Evolutionary conservation across 345 rosid species (phyloP).

Genomic region (Sonneratia alba): DNA sequence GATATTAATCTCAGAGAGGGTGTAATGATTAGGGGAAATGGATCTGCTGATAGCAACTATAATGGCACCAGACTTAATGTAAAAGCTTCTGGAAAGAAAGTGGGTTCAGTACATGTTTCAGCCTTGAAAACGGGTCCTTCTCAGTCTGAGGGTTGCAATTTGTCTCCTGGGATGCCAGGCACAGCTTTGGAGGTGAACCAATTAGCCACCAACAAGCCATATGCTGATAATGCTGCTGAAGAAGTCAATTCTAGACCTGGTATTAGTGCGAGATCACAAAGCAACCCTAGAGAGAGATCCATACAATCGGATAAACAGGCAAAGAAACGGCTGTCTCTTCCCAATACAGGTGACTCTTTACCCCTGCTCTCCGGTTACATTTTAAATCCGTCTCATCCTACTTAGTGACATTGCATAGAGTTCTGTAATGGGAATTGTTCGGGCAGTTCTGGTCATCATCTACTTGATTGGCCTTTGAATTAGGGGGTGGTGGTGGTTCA

Average conservation of each 20-base stretch:
- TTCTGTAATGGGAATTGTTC: no score
- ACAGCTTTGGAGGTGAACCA: constrained; percentile 36
- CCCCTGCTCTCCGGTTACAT: neutral
- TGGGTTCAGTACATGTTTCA: constrained; percentile 26
- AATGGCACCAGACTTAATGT: constrained; percentile 41
- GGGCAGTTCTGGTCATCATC: neutral
- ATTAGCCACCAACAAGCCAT: constrained; percentile 30
- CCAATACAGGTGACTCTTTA: constrained; percentile 45
- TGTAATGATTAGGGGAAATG: constrained; percentile 44
- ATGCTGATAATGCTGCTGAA: constrained; percentile 39
- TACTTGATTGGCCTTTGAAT: constrained; percentile 2
- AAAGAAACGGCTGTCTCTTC: constrained; percentile 66
- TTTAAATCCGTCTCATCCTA: neutral
- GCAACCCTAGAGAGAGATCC: constrained; percentile 85
- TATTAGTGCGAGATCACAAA: constrained; percentile 47
- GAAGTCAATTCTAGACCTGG: constrained; percentile 45
- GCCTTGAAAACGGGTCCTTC: constrained; percentile 64
- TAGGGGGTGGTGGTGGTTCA: constrained; percentile 26
- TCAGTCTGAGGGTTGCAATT: constrained; percentile 51
- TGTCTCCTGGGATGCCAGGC: constrained; percentile 52
- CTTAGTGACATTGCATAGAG: neutral
- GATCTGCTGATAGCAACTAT: constrained; percentile 29
- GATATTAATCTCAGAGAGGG: constrained; percentile 83
- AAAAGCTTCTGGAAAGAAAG: constrained; percentile 47
- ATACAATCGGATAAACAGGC: constrained; percentile 34